Evolutionary conservation across 1,284 basidiomycete genomes (phyloP).

Genomic region (Stygiomarasmius scandens): DNA sequence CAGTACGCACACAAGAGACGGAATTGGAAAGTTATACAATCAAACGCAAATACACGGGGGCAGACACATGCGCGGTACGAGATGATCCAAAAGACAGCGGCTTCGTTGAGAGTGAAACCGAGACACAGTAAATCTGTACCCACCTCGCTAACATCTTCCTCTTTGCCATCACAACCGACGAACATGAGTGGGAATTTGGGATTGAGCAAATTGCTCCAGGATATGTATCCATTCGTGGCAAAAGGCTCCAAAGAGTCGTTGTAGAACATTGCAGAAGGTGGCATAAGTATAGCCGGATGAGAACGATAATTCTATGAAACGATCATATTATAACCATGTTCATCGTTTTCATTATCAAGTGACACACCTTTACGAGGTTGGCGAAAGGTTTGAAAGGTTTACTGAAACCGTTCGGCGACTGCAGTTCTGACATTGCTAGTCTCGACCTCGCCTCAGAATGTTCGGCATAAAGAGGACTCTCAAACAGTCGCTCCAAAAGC

Average conservation of each 20-base stretch:
- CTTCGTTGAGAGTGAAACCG: no score
- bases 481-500: constrained; percentile 48
- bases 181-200: constrained; percentile 43
- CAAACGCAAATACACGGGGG: not conserved
- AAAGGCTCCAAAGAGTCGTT: constrained; percentile 45
- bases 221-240: constrained; percentile 41
- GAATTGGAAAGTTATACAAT: no score
- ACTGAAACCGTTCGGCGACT: not conserved
- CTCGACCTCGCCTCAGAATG: constrained; percentile 16
- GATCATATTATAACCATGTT: no score
- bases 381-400: constrained; percentile 33
- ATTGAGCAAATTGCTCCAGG: constrained; percentile 41
- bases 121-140: not conserved
- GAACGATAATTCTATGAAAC: constrained; percentile 42
- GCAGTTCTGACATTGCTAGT: not conserved
- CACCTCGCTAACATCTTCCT: constrained; percentile 46
- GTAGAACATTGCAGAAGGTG: constrained; percentile 51
- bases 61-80: not conserved
- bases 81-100: no score
- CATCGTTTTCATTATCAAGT: no score
- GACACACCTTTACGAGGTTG: constrained; percentile 43
- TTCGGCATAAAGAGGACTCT: constrained; percentile 39
- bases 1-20: no score
- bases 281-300: constrained; percentile 53
- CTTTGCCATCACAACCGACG: constrained; percentile 38